phyloP scores from a whole-genome alignment of 306 rosid genomes.

The Dicorynia guianensis region DNA sequence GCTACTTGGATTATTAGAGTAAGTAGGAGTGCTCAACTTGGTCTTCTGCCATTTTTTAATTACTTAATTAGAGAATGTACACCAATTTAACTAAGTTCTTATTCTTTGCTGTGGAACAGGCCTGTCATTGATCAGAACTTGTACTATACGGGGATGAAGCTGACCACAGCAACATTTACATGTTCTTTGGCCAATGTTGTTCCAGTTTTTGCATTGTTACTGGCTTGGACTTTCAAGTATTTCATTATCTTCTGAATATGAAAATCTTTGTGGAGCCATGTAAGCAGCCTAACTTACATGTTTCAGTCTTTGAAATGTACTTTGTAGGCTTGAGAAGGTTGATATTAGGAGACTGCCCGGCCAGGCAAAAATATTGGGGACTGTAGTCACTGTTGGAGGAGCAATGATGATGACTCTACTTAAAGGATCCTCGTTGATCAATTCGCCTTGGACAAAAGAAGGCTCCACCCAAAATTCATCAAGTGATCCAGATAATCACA shows the following conservation, averaged over 20 bases:
- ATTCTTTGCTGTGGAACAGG: slow-evolving; percentile 34
- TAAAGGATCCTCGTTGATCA: slow-evolving; percentile 49
- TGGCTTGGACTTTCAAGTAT: slow-evolving; percentile 63
- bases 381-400: slow-evolving; percentile 56
- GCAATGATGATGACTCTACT: slow-evolving; percentile 59
- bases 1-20: slow-evolving; percentile 54
- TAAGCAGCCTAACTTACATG: neutral
- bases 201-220: slow-evolving; percentile 63
- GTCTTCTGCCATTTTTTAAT: neutral
- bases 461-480: slow-evolving; percentile 23
- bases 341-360: slow-evolving; percentile 42
- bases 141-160: slow-evolving; percentile 59
- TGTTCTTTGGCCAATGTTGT: slow-evolving; percentile 61
- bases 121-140: slow-evolving; percentile 70
- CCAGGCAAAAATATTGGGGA: slow-evolving; percentile 57
- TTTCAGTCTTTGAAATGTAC: neutral
- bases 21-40: slow-evolving; percentile 37
- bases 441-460: slow-evolving; percentile 49
- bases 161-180: slow-evolving; percentile 63
- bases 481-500: slow-evolving; percentile 36
- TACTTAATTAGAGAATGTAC: no score
- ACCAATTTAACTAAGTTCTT: neutral
- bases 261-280: neutral
- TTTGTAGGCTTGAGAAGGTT: slow-evolving; percentile 60
- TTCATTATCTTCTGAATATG: neutral